Conservation (phyloP, 176 grass and related monocot genomes). For the Eleusine coracana region DNA sequence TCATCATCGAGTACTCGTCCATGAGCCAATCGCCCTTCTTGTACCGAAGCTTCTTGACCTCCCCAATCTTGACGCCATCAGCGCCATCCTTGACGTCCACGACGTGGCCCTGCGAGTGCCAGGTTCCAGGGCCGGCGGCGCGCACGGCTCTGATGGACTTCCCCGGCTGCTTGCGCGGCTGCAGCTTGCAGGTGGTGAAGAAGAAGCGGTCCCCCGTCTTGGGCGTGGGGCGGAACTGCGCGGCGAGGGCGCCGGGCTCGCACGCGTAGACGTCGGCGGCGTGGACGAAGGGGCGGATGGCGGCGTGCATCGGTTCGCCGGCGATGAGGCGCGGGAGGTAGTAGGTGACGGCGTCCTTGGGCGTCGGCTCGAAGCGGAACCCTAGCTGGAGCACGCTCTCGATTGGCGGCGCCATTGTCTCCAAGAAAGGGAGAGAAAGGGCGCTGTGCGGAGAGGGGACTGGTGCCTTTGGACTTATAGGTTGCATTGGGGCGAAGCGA, state of each 20-base stretch:
- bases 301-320: background rate
- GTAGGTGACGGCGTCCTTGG: background rate
- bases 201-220: background rate
- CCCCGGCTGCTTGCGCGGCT: background rate
- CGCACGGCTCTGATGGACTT: background rate
- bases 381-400: background rate
- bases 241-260: background rate
- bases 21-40: conserved; percentile 20
- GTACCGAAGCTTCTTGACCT: background rate
- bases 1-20: background rate
- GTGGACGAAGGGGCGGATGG: background rate
- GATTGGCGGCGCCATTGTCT: background rate
- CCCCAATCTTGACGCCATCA: background rate
- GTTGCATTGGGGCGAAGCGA: no score
- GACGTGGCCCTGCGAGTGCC: background rate
- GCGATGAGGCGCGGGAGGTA: conserved; percentile 1
- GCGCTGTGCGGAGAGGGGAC: no score
- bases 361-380: background rate
- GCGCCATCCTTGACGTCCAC: background rate
- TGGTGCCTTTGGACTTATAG: no score
- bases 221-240: background rate
- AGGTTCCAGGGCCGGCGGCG: background rate
- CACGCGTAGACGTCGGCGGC: background rate
- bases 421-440: no score
- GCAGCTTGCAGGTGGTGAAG: background rate